phyloP scores from a whole-genome alignment of 2,329 filamentous ascomycete genomes.

The Venturia pyrina region DNA sequence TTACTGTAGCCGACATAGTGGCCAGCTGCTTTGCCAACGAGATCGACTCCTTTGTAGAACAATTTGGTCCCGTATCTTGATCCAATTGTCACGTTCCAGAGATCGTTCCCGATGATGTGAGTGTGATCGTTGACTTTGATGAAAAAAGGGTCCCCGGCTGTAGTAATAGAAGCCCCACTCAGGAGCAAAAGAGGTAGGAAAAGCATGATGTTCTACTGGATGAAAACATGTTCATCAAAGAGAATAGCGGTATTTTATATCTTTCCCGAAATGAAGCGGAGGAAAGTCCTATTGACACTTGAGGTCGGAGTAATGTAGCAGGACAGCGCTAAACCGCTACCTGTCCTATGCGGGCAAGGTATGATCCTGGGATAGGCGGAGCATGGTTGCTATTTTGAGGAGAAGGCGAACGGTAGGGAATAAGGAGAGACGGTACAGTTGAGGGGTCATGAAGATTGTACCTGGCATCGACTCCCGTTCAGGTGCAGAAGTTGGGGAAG shows the following conservation, averaged over 20 bases:
- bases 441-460: neutral
- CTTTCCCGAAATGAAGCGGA: neutral
- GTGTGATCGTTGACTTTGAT: constrained; percentile 24
- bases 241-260: neutral
- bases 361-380: neutral
- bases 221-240: neutral
- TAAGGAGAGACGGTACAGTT: neutral
- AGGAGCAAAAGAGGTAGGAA: neutral
- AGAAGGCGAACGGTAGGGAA: neutral
- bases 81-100: constrained; percentile 34
- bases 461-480: neutral
- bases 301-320: neutral
- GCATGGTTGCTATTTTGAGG: neutral
- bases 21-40: constrained; percentile 31
- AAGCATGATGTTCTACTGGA: neutral
- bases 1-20: constrained; percentile 38
- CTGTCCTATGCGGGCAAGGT: neutral
- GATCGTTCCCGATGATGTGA: constrained; percentile 30
- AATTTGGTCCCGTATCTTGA: constrained; percentile 30
- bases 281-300: neutral
- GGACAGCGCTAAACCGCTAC: neutral
- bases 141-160: constrained; percentile 19
- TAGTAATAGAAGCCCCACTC: neutral
- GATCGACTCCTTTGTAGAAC: constrained; percentile 32
- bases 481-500: neutral